Conservation (phyloP, 2,329 filamentous ascomycete species). For the Calonectria crousiana region DNA sequence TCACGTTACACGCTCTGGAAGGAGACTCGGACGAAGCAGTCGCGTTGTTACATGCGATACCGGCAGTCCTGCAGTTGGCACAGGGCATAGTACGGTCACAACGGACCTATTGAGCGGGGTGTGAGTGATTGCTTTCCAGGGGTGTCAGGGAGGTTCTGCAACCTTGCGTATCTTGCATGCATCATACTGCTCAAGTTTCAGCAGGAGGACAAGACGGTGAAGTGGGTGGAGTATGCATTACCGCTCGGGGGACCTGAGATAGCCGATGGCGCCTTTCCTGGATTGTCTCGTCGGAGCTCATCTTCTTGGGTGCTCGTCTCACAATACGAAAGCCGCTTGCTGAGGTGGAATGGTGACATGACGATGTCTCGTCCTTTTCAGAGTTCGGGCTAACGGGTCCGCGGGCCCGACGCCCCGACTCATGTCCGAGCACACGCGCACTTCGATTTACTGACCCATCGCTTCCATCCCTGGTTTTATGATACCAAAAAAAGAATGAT, state of each 20-base stretch:
- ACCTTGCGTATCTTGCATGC: slow-evolving; percentile 7
- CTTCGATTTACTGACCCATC: too few species aligned
- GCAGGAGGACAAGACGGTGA: neutral
- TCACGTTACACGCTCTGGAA: neutral
- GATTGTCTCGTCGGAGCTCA: slow-evolving; percentile 7
- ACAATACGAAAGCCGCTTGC: neutral
- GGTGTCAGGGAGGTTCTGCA: neutral
- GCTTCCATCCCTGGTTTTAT: too few species aligned
- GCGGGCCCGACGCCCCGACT: neutral
- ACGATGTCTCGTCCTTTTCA: neutral
- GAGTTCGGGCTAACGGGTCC: neutral
- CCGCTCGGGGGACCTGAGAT: neutral
- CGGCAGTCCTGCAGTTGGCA: neutral
- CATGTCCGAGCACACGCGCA: neutral
- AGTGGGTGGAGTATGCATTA: neutral
- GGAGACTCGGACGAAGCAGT: neutral
- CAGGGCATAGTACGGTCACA: neutral
- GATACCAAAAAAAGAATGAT: too few species aligned
- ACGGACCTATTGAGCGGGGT: neutral
- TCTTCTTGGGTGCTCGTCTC: neutral
- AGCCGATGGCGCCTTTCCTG: neutral
- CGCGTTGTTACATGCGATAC: neutral
- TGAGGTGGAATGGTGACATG: neutral
- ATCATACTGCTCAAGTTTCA: neutral
- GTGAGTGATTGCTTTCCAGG: neutral